A percentile compares a stretch with the other conserved stretches of the same genome.
Conservation (phyloP, 1,139 yeast species). For the Blastobotrys indianensis region DNA sequence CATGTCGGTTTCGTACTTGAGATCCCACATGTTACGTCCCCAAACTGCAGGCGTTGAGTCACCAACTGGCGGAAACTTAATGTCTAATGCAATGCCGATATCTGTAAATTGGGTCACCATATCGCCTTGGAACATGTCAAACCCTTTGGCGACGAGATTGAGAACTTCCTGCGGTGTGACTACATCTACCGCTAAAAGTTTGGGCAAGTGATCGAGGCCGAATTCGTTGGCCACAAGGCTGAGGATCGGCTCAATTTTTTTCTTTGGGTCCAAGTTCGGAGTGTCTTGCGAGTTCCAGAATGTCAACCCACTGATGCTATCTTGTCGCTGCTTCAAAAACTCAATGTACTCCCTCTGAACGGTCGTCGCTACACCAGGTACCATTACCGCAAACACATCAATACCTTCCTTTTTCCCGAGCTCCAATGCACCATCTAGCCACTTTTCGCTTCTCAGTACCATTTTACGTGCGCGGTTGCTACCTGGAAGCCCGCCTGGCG, state of each 20-base stretch:
- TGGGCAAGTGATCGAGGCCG: slow-evolving; percentile 16
- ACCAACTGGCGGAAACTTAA: slow-evolving; percentile 24
- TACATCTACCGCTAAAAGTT: slow-evolving; percentile 25
- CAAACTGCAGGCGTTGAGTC: slow-evolving; percentile 14
- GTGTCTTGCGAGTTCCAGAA: slow-evolving; percentile 16
- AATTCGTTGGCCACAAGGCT: slow-evolving; percentile 6
- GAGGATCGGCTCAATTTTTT: slow-evolving; percentile 2
- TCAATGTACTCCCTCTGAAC: slow-evolving; percentile 11
- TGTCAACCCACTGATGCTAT: slow-evolving; percentile 22
- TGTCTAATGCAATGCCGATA: slow-evolving; percentile 36
- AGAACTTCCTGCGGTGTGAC: slow-evolving; percentile 34
- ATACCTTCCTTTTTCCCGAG: not conserved
- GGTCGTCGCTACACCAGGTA: slow-evolving; percentile 22
- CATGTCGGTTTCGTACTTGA: slow-evolving; percentile 30
- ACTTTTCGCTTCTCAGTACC: slow-evolving; percentile 31
- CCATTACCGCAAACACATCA: slow-evolving; percentile 30
- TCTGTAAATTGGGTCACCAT: slow-evolving; percentile 32
- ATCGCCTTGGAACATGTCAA: slow-evolving; percentile 34
- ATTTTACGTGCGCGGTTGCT: slow-evolving; percentile 35
- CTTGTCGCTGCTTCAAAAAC: slow-evolving; percentile 3
- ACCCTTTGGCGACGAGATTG: slow-evolving; percentile 29
- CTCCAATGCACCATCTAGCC: slow-evolving; percentile 28
- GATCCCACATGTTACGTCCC: slow-evolving; percentile 34
- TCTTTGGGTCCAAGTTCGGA: not conserved
- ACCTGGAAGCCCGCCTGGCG: slow-evolving; percentile 31